phyloP scores from a whole-genome alignment of 768 basidiomycete species.

The Harrya chromipes region DNA sequence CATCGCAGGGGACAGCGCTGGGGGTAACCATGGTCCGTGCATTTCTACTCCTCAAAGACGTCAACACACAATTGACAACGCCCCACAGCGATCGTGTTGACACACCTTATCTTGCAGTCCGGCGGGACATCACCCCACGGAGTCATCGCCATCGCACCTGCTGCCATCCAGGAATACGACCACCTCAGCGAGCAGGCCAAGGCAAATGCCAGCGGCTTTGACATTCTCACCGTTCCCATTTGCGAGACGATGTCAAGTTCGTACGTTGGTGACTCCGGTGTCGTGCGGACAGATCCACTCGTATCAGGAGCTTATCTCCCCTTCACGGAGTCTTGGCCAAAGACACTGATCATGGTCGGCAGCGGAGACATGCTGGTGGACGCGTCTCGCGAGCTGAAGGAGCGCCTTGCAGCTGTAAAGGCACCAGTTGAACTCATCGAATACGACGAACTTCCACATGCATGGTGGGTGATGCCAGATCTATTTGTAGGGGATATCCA shows the following conservation, averaged over 20 bases:
- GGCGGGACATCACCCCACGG: constrained; percentile 47
- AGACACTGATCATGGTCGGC: constrained; percentile 22
- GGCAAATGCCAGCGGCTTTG: background rate
- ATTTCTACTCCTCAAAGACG: no score
- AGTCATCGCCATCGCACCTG: constrained; percentile 55
- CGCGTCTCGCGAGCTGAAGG: constrained; percentile 6
- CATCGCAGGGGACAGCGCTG: constrained; percentile 26
- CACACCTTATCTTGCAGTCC: constrained; percentile 48
- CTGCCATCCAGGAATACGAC: background rate
- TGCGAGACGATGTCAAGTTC: background rate
- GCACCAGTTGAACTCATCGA: constrained; percentile 22
- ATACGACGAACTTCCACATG: constrained; percentile 22
- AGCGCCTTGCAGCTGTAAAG: background rate
- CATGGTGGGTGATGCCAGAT: constrained; percentile 17
- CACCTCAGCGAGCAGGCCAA: background rate
- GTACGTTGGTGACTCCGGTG: constrained; percentile 13
- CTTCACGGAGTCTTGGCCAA: constrained; percentile 18
- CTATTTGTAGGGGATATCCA: constrained; percentile 15
- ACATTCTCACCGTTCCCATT: background rate
- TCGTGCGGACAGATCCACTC: constrained; percentile 15
- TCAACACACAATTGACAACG: background rate
- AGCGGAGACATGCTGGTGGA: constrained; percentile 12
- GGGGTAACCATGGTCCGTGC: constrained; percentile 24
- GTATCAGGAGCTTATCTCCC: constrained; percentile 14
- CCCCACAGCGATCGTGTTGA: constrained; percentile 19